A percentile compares a stretch with the other conserved stretches of the same genome.
phyloP scores from a whole-genome alignment of 495 filamentous ascomycete species.

The Lophiotrema nucula region DNA sequence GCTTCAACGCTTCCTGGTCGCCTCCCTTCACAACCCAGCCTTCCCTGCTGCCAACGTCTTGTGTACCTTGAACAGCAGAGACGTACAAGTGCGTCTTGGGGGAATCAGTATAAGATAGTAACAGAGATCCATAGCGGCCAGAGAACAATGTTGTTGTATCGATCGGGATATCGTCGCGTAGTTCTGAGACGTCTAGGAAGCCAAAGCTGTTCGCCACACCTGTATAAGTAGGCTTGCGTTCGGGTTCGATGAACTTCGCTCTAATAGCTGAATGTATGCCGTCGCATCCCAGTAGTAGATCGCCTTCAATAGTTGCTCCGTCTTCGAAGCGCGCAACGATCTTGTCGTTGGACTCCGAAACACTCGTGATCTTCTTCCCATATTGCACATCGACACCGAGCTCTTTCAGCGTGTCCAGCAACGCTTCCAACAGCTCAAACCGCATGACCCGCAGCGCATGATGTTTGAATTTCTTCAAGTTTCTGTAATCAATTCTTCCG shows the following conservation, averaged over 20 bases:
- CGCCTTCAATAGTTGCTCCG: constrained; percentile 11
- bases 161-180: constrained; percentile 9
- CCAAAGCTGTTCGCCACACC: constrained; percentile 24
- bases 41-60: constrained; percentile 24
- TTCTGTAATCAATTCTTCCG: constrained; percentile 20
- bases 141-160: constrained; percentile 11
- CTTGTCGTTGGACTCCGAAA: neutral
- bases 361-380: constrained; percentile 9
- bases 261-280: constrained; percentile 28
- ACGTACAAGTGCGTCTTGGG: constrained; percentile 16
- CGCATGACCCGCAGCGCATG: constrained; percentile 23
- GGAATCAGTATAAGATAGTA: constrained; percentile 5
- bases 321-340: constrained; percentile 18
- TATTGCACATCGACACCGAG: constrained; percentile 20
- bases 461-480: constrained; percentile 23
- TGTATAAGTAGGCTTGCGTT: constrained; percentile 26
- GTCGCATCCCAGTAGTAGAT: constrained; percentile 29
- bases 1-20: constrained; percentile 20
- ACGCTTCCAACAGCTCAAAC: constrained; percentile 6
- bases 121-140: constrained; percentile 15
- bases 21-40: constrained; percentile 19
- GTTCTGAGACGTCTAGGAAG: constrained; percentile 3
- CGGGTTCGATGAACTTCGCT: constrained; percentile 26
- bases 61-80: constrained; percentile 16
- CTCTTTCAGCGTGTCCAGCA: constrained; percentile 20